Conservation (phyloP, 2,329 filamentous ascomycete genomes). For the Claviceps sp. region DNA sequence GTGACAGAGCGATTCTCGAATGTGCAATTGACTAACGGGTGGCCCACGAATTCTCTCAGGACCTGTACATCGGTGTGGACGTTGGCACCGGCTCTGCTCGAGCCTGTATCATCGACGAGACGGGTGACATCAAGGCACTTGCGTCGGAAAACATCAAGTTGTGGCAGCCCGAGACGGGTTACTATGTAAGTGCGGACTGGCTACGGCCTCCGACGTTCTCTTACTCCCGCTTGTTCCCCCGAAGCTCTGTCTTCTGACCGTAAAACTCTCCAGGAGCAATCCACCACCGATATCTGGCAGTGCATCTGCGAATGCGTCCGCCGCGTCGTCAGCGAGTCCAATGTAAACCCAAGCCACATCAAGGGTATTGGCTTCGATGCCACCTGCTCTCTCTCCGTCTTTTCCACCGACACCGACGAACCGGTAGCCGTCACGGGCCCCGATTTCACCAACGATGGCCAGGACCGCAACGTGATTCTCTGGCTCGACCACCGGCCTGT, state of each 20-base stretch:
- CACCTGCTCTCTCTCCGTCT: constrained; percentile 93
- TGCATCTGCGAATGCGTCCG: constrained; percentile 86
- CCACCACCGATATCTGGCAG: constrained; percentile 90
- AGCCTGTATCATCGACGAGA: constrained; percentile 86
- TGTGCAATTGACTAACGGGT: background rate
- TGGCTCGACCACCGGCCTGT: constrained; percentile 95
- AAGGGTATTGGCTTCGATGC: constrained; percentile 94
- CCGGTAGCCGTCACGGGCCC: constrained; percentile 84
- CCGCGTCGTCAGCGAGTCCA: constrained; percentile 67
- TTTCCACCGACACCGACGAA: constrained; percentile 77
- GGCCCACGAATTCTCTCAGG: constrained; percentile 19
- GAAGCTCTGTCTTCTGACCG: background rate
- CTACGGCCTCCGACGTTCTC: background rate
- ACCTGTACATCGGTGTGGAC: constrained; percentile 73
- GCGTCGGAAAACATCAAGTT: constrained; percentile 65
- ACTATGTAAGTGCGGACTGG: constrained; percentile 41
- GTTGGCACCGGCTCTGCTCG: constrained; percentile 92
- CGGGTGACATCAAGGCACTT: constrained; percentile 72
- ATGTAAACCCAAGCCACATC: constrained; percentile 61
- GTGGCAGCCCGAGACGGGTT: constrained; percentile 64
- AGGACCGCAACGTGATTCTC: constrained; percentile 88
- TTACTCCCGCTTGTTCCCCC: background rate
- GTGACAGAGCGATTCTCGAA: background rate
- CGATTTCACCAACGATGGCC: constrained; percentile 59
- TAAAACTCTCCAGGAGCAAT: constrained; percentile 60